phyloP scores from a whole-genome alignment of 306 rosid genomes.

The Prosopis cineraria region DNA sequence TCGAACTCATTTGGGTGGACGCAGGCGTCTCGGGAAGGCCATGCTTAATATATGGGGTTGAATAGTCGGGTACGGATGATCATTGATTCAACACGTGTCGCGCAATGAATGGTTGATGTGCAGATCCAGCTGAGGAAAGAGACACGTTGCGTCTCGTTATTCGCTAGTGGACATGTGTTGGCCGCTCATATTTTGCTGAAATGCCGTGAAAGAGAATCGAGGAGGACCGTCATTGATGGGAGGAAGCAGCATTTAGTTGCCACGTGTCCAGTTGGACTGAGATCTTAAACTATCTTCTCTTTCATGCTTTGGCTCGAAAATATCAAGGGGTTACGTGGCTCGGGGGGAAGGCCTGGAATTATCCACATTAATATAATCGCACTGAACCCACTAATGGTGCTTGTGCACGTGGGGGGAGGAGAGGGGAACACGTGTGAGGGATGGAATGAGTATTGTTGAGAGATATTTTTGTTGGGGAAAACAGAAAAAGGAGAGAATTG shows the following conservation, averaged over 20 bases:
- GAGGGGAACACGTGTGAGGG: conserved; percentile 21
- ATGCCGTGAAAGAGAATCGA: conserved; percentile 25
- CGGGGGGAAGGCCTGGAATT: conserved; percentile 8
- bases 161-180: conserved; percentile 29
- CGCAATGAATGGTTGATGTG: not conserved
- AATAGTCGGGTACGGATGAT: not conserved
- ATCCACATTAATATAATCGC: not conserved
- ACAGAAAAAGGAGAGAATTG: not conserved
- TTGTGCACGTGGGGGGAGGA: conserved; percentile 25
- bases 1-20: conserved; percentile 33
- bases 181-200: not conserved
- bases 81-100: not conserved
- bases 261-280: conserved; percentile 24
- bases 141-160: not conserved
- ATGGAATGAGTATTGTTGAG: not conserved
- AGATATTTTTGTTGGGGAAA: too few relatives aligned
- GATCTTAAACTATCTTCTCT: conserved; percentile 23
- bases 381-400: not conserved
- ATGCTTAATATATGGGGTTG: not conserved
- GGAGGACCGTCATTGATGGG: conserved; percentile 23
- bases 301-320: conserved; percentile 43
- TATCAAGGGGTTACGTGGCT: conserved; percentile 37
- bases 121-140: not conserved
- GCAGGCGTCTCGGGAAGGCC: not conserved
- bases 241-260: not conserved